Evolutionary conservation across 257 asterid genomes (phyloP).

Genomic region (Capsicum rhomboideum): DNA sequence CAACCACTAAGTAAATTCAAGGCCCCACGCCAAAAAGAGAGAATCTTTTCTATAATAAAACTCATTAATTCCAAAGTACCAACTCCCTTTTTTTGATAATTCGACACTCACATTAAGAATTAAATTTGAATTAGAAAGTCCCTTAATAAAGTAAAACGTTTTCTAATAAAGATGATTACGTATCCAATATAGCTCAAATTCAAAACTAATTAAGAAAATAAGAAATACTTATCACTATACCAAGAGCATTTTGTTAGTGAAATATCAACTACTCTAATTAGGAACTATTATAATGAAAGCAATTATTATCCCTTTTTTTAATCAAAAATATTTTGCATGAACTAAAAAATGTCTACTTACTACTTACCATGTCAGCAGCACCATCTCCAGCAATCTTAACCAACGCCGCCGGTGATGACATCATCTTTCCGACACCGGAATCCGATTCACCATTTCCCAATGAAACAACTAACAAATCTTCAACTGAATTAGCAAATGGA

Average conservation of each 20-base stretch:
- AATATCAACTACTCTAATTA: background rate
- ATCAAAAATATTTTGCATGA: background rate
- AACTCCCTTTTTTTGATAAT: no score
- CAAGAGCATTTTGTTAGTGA: no score
- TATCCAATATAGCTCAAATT: no score
- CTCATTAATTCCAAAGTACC: background rate
- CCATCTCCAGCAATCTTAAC: conserved; percentile 62
- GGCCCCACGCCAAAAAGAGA: background rate
- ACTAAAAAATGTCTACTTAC: background rate
- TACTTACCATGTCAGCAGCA: conserved; percentile 74
- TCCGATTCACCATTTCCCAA: conserved; percentile 48
- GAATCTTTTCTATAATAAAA: background rate
- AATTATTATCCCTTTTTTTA: background rate
- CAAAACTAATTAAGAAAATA: no score
- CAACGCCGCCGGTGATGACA: conserved; percentile 12
- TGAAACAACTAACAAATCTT: conserved; percentile 55
- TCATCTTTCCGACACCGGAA: conserved; percentile 5
- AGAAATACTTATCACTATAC: background rate
- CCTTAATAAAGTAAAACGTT: no score
- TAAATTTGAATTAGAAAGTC: no score
- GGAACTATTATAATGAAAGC: background rate
- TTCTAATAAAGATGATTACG: no score
- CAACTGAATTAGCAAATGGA: conserved; percentile 55
- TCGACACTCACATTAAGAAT: no score
- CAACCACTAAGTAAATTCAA: background rate